Evolutionary conservation across 345 rosid species (phyloP).

Genomic region (Passiflora organensis): DNA sequence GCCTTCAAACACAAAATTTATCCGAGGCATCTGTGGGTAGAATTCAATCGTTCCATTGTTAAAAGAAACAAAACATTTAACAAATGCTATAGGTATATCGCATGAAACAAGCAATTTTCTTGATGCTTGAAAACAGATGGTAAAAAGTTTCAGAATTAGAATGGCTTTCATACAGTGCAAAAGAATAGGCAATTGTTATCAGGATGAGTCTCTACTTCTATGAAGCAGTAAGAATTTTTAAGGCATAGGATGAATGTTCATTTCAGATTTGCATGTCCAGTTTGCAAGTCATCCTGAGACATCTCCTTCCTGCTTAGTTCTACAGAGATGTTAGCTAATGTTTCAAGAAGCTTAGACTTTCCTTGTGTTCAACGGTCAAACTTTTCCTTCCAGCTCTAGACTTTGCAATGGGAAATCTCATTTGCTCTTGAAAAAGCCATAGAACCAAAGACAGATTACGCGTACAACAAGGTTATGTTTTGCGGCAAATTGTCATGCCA

Average conservation of each 20-base stretch:
- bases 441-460: neutral
- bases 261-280: conserved; percentile 1
- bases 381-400: too few relatives aligned
- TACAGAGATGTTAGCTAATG: too few relatives aligned
- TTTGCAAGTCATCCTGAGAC: neutral
- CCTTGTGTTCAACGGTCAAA: too few relatives aligned
- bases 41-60: neutral
- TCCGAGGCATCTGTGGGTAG: too few relatives aligned
- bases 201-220: too few relatives aligned
- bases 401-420: neutral
- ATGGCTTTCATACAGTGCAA: neutral
- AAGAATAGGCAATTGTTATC: too few relatives aligned
- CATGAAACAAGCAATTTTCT: too few relatives aligned
- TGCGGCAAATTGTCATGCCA: conserved; percentile 82
- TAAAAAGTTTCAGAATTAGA: too few relatives aligned
- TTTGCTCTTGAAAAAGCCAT: neutral
- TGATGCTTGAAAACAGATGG: neutral
- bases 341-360: too few relatives aligned
- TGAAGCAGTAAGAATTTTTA: neutral
- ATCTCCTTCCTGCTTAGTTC: neutral
- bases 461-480: conserved; percentile 33
- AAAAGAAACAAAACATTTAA: too few relatives aligned
- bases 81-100: too few relatives aligned
- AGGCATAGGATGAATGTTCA: neutral
- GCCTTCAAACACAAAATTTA: too few relatives aligned